Evolutionary conservation across 257 asterid species (phyloP), one percentile per base, ranked within the genome.

Genomic region (Solanum paucissectum): DNA sequence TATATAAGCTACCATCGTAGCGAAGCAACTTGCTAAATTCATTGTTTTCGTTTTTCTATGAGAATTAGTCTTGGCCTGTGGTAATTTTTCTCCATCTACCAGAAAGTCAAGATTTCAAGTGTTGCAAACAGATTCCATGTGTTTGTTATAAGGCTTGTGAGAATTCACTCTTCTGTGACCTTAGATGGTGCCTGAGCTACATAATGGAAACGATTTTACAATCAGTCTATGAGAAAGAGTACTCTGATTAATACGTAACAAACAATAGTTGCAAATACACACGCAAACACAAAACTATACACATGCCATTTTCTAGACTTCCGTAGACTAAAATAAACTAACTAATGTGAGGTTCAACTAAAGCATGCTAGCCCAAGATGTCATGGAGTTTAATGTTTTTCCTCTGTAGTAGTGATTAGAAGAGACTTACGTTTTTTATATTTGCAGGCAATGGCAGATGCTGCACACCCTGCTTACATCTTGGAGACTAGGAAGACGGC

Each of bases 401-500:
- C 68, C 18, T 81, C 85, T 18, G 16, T 27, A 77, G 64, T 25
- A 42, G 8, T 44, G 6, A 79, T 79, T 18, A 68, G 83, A 29
- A 44, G 25, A 42, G 37, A 32, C 23, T 18, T 9, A 29, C 0
- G 0, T 44, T 42, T 42, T 42, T 86, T 71, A 87, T 76, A 40
- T 76, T 84, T 5, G 88, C 90, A 96, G 99, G 99, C 98, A 85
- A 96, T 97, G 99, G 97, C 99, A 75, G 95, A 90, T 90, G 99
- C 99, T 92, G 99, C 99, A 66, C 64, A 74, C 52, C 99, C 98
- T 79, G 99, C 99, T 83, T 90, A 42, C 89, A 93, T 96, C 87
- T 89, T 97, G 87, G 99, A 97, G 92, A 97, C 98, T 21, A 93
- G 99, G 87, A 97, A 97, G 93, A 97, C 99, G 46, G 99, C 99